Base-by-base conservation (phyloP, 1,284 basidiomycete species). In the Mrakiaceae sp. region DNA sequence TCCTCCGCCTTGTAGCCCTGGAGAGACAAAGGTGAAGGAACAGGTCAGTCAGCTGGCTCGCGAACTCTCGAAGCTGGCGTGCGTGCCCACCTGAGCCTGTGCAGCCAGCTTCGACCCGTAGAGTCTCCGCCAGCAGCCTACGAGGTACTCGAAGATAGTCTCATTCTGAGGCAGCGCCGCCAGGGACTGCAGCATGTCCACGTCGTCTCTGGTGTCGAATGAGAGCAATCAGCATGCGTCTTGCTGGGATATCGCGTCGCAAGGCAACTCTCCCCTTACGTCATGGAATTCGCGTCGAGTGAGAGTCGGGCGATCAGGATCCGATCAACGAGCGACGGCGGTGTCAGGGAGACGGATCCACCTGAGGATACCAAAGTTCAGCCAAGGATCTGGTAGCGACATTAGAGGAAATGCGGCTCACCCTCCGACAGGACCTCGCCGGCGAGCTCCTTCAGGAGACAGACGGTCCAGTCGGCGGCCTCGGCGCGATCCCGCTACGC, bases 71-170 rank as follows among this genome's bases (percentile, higher is more conserved):
- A 7, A 40, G 10, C 12, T n/a, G 52, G 39, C 67, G n/a, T 61
- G 62, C 49, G 53, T 27, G 49, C 74, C 56, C 64, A 86, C 87
- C 80, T 84, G 84, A 72, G 85, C 87, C 53, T 81, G 70, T 12
- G 87, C 72, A 48, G 81, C 78, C 43, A 80, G 77, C 68, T 83
- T 83, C 5, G 80, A 80, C 2, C 75, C 70, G 67, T 89, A 86
- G 55, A 88, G 72, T 39, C 92, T 82, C 74, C 89, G 92, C 95
- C 95, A 99, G 71, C 88, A 88, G 27, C 87, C 87, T 0, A 91
- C 81, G 39, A 98, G 81, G 73, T 94, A 98, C 72, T 97, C 92
- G 69, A 94, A 94, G 0, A 85, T 82, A 0, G 93, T 94, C 75
- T 93, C 84, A 60, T 85, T 77, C 11, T 83, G 71, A 3, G 90